Evolutionary conservation across 2,329 filamentous ascomycete genomes (phyloP), one percentile per base, ranked within the genome.

Genomic region (Thermomyces lanuginosus): DNA sequence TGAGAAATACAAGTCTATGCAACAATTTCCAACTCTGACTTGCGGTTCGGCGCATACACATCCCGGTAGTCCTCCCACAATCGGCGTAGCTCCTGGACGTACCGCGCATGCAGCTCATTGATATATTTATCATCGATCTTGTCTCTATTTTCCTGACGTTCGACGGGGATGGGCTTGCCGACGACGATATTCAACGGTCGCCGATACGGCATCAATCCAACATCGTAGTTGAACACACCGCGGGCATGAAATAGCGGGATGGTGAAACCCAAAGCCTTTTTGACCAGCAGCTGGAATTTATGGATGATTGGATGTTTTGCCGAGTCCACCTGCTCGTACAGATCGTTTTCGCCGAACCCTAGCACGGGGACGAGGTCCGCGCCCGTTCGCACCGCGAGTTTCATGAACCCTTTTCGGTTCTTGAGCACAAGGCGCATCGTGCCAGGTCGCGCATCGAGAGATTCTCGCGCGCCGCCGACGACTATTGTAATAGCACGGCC

Each of bases 401-500:
- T 93, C 49, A 95, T 66, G 45, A 95, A 95, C 6, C 86, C 86
- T 45, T 92, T 91, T 30, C 89, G 76, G 23, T 77, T 69, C 38
- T 76, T 74, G 25, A 95, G 64, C 3, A 95, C 75, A 6, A 95
- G 66, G 4, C 73, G 72, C 30, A 93, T 55, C 8, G 66, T 69
- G 26, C 78, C 69, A 0, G 89, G 89, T 34, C 77, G 72, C 1
- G 86, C 82, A 48, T 92, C 81, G 2, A 98, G 72, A 2, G 81
- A 89, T 55, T 98, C 89, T 9, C 82, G 70, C 3, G 89, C 89
- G 6, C 89, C 89, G 26, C 89, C 89, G 22, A 95, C 66, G 10
- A 95, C 89, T 40, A 98, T 92, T 2, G 89, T 93, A 31, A 95
- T 91, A 25, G 80, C 84, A n/a, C 84, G 77, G 9, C 89, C 84